A percentile compares a stretch with the other conserved stretches of the same genome.
These are phyloP conservation scores for Fusarium continuum DNA, from an alignment of 2,329 filamentous ascomycete species.

Conservation along the genomic window DNA sequence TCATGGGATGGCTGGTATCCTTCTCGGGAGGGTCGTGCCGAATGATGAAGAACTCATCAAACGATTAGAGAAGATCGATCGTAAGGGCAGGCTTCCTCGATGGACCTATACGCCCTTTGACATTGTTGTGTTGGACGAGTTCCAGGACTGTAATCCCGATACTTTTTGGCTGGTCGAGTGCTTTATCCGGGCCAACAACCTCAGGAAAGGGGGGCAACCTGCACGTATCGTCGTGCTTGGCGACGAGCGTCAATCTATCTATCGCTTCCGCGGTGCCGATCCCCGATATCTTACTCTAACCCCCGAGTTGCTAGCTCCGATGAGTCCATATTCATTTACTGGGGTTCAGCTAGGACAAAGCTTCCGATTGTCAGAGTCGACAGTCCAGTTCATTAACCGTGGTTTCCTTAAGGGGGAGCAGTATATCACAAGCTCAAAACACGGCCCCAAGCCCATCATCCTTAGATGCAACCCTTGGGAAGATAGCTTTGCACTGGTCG, in stretches of 20 bases:
- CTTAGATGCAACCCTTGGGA: slow-evolving; percentile 27
- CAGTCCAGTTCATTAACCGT: slow-evolving; percentile 42
- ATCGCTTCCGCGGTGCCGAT: slow-evolving; percentile 43
- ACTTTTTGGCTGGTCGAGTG: slow-evolving; percentile 41
- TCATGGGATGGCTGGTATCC: slow-evolving; percentile 37
- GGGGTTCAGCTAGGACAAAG: slow-evolving; percentile 35
- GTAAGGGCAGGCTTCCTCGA: slow-evolving; percentile 16
- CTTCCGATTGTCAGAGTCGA: slow-evolving; percentile 42
- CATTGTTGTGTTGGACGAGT: slow-evolving; percentile 47
- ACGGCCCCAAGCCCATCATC: slow-evolving; percentile 43
- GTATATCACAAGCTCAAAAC: slow-evolving; percentile 44
- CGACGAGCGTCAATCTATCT: slow-evolving; percentile 46
- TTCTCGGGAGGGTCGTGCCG: slow-evolving; percentile 24
- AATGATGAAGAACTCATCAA: slow-evolving; percentile 32
- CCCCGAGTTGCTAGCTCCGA: slow-evolving; percentile 29
- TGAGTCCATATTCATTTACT: slow-evolving; percentile 37
- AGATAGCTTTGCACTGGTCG: slow-evolving; percentile 18
- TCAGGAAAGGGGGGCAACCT: slow-evolving; percentile 9
- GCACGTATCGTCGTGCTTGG: slow-evolving; percentile 44
- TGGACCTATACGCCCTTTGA: slow-evolving; percentile 42
- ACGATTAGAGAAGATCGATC: slow-evolving; percentile 4
- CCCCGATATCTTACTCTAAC: slow-evolving; percentile 41
- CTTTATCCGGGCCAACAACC: slow-evolving; percentile 41
- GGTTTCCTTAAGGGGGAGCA: slow-evolving; percentile 40
- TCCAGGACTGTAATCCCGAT: slow-evolving; percentile 45